Percentiles rank a stretch among this genome's conserved stretches.
These are phyloP conservation scores for Metschnikowia orientalis DNA, from an alignment of 805 yeast species.

Conservation along the genomic window DNA sequence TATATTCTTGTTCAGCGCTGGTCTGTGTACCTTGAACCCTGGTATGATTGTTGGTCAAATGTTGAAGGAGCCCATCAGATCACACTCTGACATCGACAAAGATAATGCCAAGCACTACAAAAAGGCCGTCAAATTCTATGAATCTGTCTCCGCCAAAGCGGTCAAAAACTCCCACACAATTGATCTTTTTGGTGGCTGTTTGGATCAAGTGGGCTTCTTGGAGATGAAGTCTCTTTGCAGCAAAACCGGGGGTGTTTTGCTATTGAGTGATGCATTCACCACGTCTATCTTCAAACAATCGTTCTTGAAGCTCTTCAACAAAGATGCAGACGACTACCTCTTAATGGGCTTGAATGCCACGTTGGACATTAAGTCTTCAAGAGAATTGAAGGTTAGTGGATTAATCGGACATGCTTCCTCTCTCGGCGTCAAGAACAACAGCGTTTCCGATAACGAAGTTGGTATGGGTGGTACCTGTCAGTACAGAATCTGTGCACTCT, in stretches of 20 bases:
- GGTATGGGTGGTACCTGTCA: conserved; percentile 92
- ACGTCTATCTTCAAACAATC: conserved; percentile 93
- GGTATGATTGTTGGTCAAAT: conserved; percentile 91
- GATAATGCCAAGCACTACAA: conserved; percentile 83
- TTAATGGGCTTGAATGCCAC: conserved; percentile 88
- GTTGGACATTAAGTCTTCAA: conserved; percentile 80
- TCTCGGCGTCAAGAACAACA: conserved; percentile 57
- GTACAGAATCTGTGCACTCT: conserved; percentile 79
- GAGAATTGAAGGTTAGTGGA: conserved; percentile 86
- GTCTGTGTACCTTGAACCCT: conserved; percentile 92
- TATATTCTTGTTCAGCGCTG: conserved; percentile 85
- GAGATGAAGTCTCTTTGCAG: conserved; percentile 88
- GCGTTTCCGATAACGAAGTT: conserved; percentile 86
- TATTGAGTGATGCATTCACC: conserved; percentile 88
- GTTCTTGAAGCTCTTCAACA: conserved; percentile 77
- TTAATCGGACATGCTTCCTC: conserved; percentile 91
- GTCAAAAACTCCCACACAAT: conserved; percentile 78
- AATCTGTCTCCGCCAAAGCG: conserved; percentile 58
- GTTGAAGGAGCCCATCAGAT: conserved; percentile 92
- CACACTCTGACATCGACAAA: conserved; percentile 93
- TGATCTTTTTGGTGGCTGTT: conserved; percentile 91
- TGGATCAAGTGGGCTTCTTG: conserved; percentile 91
- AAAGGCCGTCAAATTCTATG: conserved; percentile 80
- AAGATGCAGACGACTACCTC: conserved; percentile 83
- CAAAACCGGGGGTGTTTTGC: conserved; percentile 84